phyloP scores from a whole-genome alignment of 768 basidiomycete genomes.

The Termitomyces sp. region DNA sequence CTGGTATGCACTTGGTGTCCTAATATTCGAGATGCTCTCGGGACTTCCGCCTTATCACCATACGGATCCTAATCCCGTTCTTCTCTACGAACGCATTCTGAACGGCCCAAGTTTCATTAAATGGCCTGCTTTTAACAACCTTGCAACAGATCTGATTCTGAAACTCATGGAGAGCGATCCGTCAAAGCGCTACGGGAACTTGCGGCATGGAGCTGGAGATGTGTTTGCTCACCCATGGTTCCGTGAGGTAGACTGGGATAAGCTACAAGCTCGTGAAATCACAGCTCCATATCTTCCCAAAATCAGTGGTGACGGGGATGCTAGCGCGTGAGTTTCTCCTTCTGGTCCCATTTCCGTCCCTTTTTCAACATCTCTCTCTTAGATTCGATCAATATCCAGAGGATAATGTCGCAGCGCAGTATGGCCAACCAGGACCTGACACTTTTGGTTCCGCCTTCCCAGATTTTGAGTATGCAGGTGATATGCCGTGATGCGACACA shows the following conservation, averaged over 20 bases:
- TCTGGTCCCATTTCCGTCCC: neutral
- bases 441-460: conserved; percentile 69
- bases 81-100: conserved; percentile 90
- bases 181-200: conserved; percentile 84
- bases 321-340: conserved; percentile 73
- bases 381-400: conserved; percentile 82
- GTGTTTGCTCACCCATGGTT: conserved; percentile 96
- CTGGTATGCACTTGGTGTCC: conserved; percentile 97
- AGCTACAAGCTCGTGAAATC: conserved; percentile 78
- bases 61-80: conserved; percentile 76
- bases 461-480: conserved; percentile 69
- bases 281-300: conserved; percentile 94
- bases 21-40: conserved; percentile 97
- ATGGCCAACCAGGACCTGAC: conserved; percentile 58
- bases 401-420: conserved; percentile 57
- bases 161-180: conserved; percentile 90
- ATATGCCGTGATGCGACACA: conserved; percentile 9
- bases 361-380: conserved; percentile 11
- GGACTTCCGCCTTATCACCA: conserved; percentile 96
- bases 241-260: conserved; percentile 88
- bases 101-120: conserved; percentile 68
- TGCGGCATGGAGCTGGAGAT: conserved; percentile 84
- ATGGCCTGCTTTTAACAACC: conserved; percentile 74
- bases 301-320: conserved; percentile 90
- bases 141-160: conserved; percentile 85